Percentiles rank a stretch among this genome's conserved stretches.
Evolutionary conservation across 2,329 filamentous ascomycete genomes (phyloP).

Genomic region (Thielaviopsis ethacetica): DNA sequence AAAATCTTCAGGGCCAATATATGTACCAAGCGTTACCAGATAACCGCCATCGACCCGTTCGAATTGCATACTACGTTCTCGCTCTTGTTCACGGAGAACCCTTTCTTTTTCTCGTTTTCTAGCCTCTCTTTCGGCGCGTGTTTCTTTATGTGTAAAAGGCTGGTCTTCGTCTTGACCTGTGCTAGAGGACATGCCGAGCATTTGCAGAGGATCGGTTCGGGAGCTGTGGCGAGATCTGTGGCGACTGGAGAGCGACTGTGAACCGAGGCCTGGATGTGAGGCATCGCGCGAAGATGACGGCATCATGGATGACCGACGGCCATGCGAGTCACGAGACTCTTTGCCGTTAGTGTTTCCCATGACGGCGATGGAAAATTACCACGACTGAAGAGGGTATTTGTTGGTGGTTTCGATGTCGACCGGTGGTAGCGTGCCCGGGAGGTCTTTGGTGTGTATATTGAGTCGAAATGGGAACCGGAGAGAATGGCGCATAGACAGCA

Average conservation of each 20-base stretch:
- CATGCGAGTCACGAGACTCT: slow-evolving; percentile 20
- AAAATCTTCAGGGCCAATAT: slow-evolving; percentile 85
- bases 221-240: slow-evolving; percentile 18
- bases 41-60: slow-evolving; percentile 91
- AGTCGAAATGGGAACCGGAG: neutral
- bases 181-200: neutral
- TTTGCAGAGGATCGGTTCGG: slow-evolving; percentile 15
- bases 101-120: slow-evolving; percentile 72
- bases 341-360: slow-evolving; percentile 27
- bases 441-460: neutral
- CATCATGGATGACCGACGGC: slow-evolving; percentile 2
- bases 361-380: slow-evolving; percentile 1
- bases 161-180: slow-evolving; percentile 17
- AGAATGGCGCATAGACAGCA: neutral
- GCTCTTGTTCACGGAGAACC: slow-evolving; percentile 57
- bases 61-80: slow-evolving; percentile 77
- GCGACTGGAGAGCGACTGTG: slow-evolving; percentile 19
- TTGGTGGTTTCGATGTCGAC: neutral
- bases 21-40: slow-evolving; percentile 84
- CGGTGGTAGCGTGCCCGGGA: neutral
- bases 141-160: slow-evolving; percentile 57
- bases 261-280: slow-evolving; percentile 11
- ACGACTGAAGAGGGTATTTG: neutral
- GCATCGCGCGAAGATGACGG: slow-evolving; percentile 1
- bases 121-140: slow-evolving; percentile 79